These are phyloP conservation scores for Excoecaria cochinchinensis DNA, from an alignment of 345 rosid species.

Conservation along the genomic window DNA sequence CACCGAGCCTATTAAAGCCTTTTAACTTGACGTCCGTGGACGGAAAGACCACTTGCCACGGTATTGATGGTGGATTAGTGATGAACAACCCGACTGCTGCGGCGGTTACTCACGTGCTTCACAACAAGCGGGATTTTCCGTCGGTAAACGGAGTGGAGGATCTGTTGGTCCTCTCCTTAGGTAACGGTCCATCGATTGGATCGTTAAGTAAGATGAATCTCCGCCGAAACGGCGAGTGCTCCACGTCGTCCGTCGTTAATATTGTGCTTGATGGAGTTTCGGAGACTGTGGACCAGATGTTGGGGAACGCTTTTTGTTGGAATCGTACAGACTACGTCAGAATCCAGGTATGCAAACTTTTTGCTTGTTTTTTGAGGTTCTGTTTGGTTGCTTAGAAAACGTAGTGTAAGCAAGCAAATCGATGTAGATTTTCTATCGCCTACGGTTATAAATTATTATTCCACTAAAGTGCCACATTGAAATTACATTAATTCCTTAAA, in stretches of 20 bases:
- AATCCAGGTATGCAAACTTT: conserved; percentile 60
- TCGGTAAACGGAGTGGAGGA: conserved; percentile 80
- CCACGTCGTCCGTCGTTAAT: conserved; percentile 65
- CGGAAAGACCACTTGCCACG: conserved; percentile 73
- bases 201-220: conserved; percentile 28
- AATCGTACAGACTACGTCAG: conserved; percentile 92
- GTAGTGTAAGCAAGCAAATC: background rate
- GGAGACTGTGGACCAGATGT: conserved; percentile 91
- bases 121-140: conserved; percentile 94
- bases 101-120: conserved; percentile 91
- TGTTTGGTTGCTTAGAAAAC: conserved; percentile 27
- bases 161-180: conserved; percentile 75
- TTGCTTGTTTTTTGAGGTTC: background rate
- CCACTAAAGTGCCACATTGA: background rate
- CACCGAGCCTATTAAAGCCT: conserved; percentile 82
- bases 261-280: conserved; percentile 88
- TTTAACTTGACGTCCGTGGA: conserved; percentile 64
- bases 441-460: background rate
- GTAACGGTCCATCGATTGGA: conserved; percentile 57
- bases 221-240: conserved; percentile 59
- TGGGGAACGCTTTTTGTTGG: conserved; percentile 93
- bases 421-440: background rate
- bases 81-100: conserved; percentile 99
- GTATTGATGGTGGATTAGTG: conserved; percentile 89
- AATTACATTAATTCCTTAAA: too few species aligned